These are phyloP conservation scores for Gloeophyllum trabeum DNA, from an alignment of 768 basidiomycete species.

Conservation along the genomic window DNA sequence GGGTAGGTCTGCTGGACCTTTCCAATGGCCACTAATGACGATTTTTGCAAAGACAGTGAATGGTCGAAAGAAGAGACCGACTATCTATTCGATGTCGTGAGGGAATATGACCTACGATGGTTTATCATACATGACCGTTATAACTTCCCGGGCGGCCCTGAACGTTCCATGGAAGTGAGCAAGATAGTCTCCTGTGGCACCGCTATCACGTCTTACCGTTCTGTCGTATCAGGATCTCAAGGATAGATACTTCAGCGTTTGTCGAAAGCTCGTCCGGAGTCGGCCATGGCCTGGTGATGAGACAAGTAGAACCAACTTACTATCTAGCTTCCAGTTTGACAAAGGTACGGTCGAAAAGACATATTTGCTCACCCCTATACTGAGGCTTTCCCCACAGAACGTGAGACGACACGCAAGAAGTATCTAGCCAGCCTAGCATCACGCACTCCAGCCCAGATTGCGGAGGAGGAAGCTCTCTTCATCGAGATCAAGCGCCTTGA, in stretches of 20 bases:
- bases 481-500: constrained; percentile 92
- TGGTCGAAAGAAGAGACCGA: constrained; percentile 95
- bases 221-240: constrained; percentile 63
- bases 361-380: background rate
- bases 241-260: constrained; percentile 87
- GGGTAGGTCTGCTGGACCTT: constrained; percentile 31
- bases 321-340: constrained; percentile 76
- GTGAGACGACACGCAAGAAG: constrained; percentile 79
- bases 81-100: constrained; percentile 74
- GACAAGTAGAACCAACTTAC: constrained; percentile 47
- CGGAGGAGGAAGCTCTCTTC: constrained; percentile 92
- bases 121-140: constrained; percentile 88
- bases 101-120: constrained; percentile 82
- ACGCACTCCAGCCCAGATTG: constrained; percentile 81
- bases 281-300: constrained; percentile 83
- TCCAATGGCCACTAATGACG: background rate
- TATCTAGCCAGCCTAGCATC: constrained; percentile 82
- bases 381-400: constrained; percentile 35
- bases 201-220: background rate
- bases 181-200: no score
- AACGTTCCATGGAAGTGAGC: constrained; percentile 62
- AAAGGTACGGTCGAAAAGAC: constrained; percentile 42
- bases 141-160: constrained; percentile 45
- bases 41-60: constrained; percentile 41
- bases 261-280: constrained; percentile 76